A percentile compares a stretch with the other conserved stretches of the same genome.
phyloP scores from a whole-genome alignment of 1,284 basidiomycete species.

The Kwoniella shivajii region DNA sequence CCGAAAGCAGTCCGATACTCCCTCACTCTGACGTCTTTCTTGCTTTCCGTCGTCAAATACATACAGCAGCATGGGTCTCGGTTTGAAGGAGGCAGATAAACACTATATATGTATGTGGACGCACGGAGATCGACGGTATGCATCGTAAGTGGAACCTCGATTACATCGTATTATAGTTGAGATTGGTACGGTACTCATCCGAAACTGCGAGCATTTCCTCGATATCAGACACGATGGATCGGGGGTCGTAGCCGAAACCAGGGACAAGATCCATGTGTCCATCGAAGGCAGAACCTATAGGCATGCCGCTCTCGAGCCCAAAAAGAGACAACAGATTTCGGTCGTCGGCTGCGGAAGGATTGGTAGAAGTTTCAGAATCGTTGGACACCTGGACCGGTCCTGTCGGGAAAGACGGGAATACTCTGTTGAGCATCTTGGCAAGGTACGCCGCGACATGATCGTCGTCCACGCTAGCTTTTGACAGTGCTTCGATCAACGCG shows the following conservation, averaged over 20 bases:
- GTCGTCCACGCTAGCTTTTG: constrained; percentile 9
- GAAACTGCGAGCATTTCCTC: constrained; percentile 15
- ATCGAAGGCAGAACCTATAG: background rate
- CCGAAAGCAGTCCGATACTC: no score
- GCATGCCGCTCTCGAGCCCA: constrained; percentile 2
- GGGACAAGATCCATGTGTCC: background rate
- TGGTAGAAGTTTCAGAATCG: background rate
- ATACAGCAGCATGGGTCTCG: no score
- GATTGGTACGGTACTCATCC: background rate
- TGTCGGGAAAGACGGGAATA: constrained; percentile 10
- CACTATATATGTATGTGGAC: no score
- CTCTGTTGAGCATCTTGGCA: constrained; percentile 4
- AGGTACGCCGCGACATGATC: constrained; percentile 13
- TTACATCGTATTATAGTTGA: background rate
- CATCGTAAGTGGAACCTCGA: no score
- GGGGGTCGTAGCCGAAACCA: constrained; percentile 17
- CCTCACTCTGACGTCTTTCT: no score
- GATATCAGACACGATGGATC: constrained; percentile 13
- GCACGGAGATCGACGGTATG: no score
- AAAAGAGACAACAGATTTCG: background rate
- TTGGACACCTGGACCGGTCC: background rate
- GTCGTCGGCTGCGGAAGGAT: background rate
- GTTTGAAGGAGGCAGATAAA: no score
- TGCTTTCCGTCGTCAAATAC: no score
- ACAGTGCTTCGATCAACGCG: constrained; percentile 11